These are phyloP conservation scores for Acorus calamus DNA, from an alignment of 106 monocot genomes.

Conservation along the genomic window DNA sequence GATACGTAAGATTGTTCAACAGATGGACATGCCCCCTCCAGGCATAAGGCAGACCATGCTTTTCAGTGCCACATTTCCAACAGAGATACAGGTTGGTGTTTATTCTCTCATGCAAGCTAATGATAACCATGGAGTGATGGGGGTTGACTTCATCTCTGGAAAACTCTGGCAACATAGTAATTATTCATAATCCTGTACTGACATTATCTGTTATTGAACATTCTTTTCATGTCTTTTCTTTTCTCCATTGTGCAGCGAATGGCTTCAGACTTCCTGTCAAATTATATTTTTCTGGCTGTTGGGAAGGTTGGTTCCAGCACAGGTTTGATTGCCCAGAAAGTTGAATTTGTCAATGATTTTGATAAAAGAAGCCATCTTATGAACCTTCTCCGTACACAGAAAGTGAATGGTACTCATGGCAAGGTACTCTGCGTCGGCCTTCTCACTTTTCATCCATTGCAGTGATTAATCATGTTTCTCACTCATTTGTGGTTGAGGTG, in stretches of 20 bases:
- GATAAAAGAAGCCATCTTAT: conserved; percentile 28
- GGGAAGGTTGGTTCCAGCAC: conserved; percentile 39
- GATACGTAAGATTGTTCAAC: conserved; percentile 39
- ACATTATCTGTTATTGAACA: too few relatives aligned
- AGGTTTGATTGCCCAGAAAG: conserved; percentile 28
- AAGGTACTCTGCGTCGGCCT: conserved; percentile 10
- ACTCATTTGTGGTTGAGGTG: background rate
- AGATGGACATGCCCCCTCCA: conserved; percentile 31
- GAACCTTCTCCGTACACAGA: conserved; percentile 19
- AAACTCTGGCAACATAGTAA: background rate
- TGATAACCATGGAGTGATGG: too few relatives aligned
- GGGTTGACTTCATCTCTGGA: background rate
- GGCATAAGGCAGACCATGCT: conserved; percentile 30
- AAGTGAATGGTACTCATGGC: conserved; percentile 9
- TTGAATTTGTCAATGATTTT: conserved; percentile 20
- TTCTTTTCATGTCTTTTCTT: too few relatives aligned
- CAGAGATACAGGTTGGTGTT: conserved; percentile 24
- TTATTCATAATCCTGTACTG: too few relatives aligned
- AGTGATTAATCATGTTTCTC: too few relatives aligned
- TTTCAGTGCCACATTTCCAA: conserved; percentile 38
- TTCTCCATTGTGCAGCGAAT: conserved; percentile 14
- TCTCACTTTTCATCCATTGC: too few relatives aligned
- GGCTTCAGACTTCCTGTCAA: conserved; percentile 32
- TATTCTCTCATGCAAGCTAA: too few relatives aligned
- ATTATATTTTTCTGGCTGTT: conserved; percentile 35